phyloP scores from a whole-genome alignment of 176 grass and related monocot genomes.

The Chrysopogon serrulatus region DNA sequence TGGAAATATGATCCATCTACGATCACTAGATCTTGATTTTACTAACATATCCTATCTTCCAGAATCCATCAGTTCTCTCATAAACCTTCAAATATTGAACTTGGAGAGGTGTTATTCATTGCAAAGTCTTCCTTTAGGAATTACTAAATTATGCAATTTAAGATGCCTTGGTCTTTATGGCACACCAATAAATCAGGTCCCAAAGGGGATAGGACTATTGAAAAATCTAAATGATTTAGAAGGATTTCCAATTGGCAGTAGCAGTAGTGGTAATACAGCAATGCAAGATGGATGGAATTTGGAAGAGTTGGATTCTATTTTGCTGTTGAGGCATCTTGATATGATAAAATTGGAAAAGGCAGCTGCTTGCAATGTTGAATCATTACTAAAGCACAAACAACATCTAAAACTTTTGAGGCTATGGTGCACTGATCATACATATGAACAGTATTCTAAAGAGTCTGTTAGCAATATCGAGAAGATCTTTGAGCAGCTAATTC shows the following conservation, averaged over 20 bases:
- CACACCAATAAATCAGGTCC: too few species aligned
- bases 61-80: background rate
- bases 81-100: constrained; percentile 8
- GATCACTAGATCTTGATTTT: background rate
- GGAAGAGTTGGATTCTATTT: background rate
- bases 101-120: background rate
- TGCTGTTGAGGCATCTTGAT: background rate
- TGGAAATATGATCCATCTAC: background rate
- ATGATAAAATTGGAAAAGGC: constrained; percentile 3
- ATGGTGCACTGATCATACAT: background rate
- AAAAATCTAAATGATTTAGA: background rate
- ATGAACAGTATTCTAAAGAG: background rate
- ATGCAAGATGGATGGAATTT: constrained; percentile 13
- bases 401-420: background rate
- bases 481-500: constrained; percentile 11
- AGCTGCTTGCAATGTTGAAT: background rate
- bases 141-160: background rate
- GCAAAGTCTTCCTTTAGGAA: background rate
- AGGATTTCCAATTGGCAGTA: background rate
- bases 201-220: background rate
- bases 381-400: background rate
- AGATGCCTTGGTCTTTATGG: background rate
- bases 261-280: background rate
- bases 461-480: constrained; percentile 6
- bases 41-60: background rate